A percentile compares a stretch with the other conserved stretches of the same genome.
Evolutionary conservation across 2,329 filamentous ascomycete genomes (phyloP).

Genomic region (Trichoderma koningiopsis): DNA sequence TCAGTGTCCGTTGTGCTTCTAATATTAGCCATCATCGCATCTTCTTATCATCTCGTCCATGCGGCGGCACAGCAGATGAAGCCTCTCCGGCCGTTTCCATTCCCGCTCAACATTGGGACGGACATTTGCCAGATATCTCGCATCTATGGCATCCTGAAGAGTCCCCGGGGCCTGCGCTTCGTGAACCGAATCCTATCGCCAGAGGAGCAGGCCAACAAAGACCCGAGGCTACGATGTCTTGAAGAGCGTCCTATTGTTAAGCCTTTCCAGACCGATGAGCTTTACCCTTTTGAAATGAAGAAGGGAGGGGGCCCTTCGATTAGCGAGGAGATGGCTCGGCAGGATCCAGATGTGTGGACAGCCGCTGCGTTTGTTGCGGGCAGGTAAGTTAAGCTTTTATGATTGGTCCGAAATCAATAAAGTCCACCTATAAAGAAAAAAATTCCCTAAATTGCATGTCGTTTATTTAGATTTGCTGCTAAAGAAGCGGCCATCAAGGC

Average conservation of each 20-base stretch:
- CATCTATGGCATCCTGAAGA: slow-evolving; percentile 60
- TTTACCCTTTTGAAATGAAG: background rate
- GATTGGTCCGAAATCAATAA: background rate
- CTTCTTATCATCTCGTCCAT: background rate
- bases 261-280: background rate
- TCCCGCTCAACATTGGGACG: slow-evolving; percentile 70
- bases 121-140: slow-evolving; percentile 75
- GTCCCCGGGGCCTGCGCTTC: slow-evolving; percentile 47
- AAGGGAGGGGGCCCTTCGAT: background rate
- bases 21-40: background rate
- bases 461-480: slow-evolving; percentile 60
- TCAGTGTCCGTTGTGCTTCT: background rate
- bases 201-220: slow-evolving; percentile 36
- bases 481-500: slow-evolving; percentile 79
- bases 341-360: slow-evolving; percentile 39
- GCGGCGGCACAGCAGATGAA: slow-evolving; percentile 34
- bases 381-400: slow-evolving; percentile 32
- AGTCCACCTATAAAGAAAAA: background rate
- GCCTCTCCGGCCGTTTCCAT: slow-evolving; percentile 56
- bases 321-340: slow-evolving; percentile 6
- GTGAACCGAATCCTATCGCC: slow-evolving; percentile 50
- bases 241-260: background rate
- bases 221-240: slow-evolving; percentile 30
- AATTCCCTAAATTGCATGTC: no score
- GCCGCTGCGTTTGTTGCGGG: slow-evolving; percentile 42